Conservation (phyloP, 2,329 filamentous ascomycete species). For the Mariannaea elegans region DNA sequence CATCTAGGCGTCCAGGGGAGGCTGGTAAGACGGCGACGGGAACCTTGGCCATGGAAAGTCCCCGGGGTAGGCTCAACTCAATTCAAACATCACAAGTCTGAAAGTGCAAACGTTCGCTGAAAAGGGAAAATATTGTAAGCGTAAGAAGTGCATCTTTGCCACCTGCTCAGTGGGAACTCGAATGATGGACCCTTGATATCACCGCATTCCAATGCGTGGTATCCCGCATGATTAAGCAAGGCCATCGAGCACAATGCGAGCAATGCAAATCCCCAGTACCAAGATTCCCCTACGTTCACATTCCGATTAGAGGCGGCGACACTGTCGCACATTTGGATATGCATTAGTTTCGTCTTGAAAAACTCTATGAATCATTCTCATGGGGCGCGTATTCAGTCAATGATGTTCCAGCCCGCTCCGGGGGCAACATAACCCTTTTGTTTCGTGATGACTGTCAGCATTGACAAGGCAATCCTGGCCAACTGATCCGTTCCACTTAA, state of each 20-base stretch:
- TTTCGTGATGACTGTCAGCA: background rate
- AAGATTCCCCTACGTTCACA: too few relatives aligned
- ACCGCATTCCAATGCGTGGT: background rate
- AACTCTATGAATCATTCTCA: background rate
- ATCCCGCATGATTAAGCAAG: background rate
- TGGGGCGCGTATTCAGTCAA: background rate
- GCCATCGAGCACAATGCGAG: too few relatives aligned
- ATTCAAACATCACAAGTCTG: too few relatives aligned
- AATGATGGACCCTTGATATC: background rate
- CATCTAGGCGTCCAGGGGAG: too few relatives aligned
- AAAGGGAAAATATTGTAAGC: too few relatives aligned
- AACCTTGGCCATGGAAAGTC: too few relatives aligned
- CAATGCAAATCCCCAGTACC: too few relatives aligned
- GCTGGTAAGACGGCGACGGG: too few relatives aligned
- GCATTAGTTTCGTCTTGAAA: background rate
- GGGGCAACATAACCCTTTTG: background rate
- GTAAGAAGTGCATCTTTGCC: too few relatives aligned
- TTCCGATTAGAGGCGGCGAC: background rate
- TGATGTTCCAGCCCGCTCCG: background rate
- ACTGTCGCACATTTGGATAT: background rate
- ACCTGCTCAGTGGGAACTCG: too few relatives aligned
- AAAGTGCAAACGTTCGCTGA: too few relatives aligned
- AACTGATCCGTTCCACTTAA: background rate
- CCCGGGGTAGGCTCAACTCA: too few relatives aligned
- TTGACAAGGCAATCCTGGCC: background rate